phyloP scores from a whole-genome alignment of 257 asterid species.

The Asclepias syriaca region DNA sequence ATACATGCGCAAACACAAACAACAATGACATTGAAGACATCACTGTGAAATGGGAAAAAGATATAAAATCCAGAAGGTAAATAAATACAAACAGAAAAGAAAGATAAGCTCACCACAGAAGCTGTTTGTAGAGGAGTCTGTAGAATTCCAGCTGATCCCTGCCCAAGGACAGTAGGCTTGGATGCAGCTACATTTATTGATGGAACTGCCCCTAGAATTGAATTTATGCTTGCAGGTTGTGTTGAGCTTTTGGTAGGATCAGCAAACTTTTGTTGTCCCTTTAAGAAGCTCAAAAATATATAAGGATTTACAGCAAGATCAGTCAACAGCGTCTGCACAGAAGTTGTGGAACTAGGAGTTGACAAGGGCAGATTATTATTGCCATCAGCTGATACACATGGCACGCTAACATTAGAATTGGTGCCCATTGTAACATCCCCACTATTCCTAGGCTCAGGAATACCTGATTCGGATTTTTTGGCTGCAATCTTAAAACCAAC shows the following conservation, averaged over 20 bases:
- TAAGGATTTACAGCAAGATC: conserved; percentile 79
- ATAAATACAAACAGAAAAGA: not conserved
- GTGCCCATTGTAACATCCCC: conserved; percentile 25
- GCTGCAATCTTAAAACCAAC: conserved; percentile 25
- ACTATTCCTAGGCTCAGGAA: conserved; percentile 22
- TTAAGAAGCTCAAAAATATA: conserved; percentile 61
- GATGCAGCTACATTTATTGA: conserved; percentile 31
- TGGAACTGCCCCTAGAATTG: conserved; percentile 47
- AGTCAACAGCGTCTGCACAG: conserved; percentile 56
- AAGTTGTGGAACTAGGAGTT: conserved; percentile 36
- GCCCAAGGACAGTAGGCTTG: conserved; percentile 34
- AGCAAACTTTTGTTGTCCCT: conserved; percentile 57
- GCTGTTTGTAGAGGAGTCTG: conserved; percentile 44
- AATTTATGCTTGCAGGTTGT: conserved; percentile 33
- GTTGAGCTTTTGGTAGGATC: conserved; percentile 35
- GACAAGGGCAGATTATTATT: conserved; percentile 30
- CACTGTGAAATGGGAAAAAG: not conserved
- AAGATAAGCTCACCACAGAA: conserved; percentile 43
- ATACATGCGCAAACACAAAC: not conserved
- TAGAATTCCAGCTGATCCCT: conserved; percentile 40
- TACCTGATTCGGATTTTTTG: conserved; percentile 19
- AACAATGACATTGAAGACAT: not conserved
- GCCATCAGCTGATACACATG: conserved; percentile 25
- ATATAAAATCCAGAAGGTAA: not conserved
- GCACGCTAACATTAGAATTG: conserved; percentile 19